Base-by-base conservation (phyloP, 345 rosid genomes). In the Draba incana region DNA sequence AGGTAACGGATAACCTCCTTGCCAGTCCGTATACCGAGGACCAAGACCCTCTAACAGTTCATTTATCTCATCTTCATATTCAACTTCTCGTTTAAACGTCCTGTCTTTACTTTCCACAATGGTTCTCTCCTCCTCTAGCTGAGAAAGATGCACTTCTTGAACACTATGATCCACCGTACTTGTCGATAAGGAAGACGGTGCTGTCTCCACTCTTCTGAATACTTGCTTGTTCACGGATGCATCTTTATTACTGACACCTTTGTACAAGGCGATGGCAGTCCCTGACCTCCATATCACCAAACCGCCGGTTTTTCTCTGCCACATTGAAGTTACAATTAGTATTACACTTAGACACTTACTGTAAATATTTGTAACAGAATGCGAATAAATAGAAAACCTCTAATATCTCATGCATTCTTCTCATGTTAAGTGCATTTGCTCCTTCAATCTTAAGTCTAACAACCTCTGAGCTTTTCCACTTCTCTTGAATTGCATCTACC, bases 201-300 rank as follows among this genome's bases (percentile, higher is more conserved):
- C 61, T 37, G 52, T 60, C 46, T 75, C 84, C 71, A 72, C 82
- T 68, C 82, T 84, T 82, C 74, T 75, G 55, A 66, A 81, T 61
- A 81, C 70, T 58, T 70, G 76, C 73, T 79, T 89, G 72, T 78
- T 82, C 55, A 58, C 55, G 0, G 85, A 77, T 31, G 85, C 85
- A 81, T 76, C 80, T 77, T 79, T 82, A 57, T 86, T 83, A 73
- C 83, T 82, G 69, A 81, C 84, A 33, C 88, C 89, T 77, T 90
- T 81, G 75, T 93, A 93, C 51, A 93, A 74, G 39, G 94, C 79
- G 28, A 90, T 75, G 27, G 98, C 75, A 60, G 93, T 81, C 52
- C 96, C 98, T 13, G 92, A 90, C 78, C 98, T 87, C 98, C 98
- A 93, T 62, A 93, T 82, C 71, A 93, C 98, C 81, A 93, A 79